Base-by-base conservation (phyloP, 257 asterid species). In the Galeopsis tetrahit region DNA sequence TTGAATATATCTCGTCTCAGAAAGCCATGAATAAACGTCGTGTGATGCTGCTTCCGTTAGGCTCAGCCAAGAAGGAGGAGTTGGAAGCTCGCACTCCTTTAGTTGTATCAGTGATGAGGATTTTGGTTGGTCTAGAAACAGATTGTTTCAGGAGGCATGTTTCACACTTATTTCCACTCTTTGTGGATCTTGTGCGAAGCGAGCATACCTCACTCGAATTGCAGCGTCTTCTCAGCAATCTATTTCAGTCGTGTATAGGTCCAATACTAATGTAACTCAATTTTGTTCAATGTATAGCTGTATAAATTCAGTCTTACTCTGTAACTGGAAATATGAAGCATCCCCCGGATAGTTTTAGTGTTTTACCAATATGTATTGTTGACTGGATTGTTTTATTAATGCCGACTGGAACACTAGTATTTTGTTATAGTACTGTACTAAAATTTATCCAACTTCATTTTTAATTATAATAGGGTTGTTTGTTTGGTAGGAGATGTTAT, bases 21-120 rank as follows among this genome's bases (percentile, higher is more conserved):
- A 77, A 84, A 72, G 75, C 67, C 15, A 21, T 21, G 28, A 57
- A 66, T 57, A 77, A 56, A 77, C 86, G 81, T n/a, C 86, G 81
- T n/a, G 58, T 39, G 61, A 59, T 68, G 62, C 86, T 77, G 79
- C 91, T 91, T 65, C 97, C 97, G 0, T 74, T 93, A 55, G 97
- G 98, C 68, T 82, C 97, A 2, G 96, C 96, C 70, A 87, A 87
- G 93, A 93, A 89, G 82, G 97, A 90, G 82, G 98, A 93, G 75
- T 68, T 90, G 88, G 95, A 92, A 35, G 97, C 98, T 2, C 87
- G 96, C 52, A 90, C 93, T 14, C 95, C 96, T 38, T 35, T 86
- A 80, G 88, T 89, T 55, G 69, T 89, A 14, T 72, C 85, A 11
- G 97, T 85, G 64, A 71, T 93, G 88, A 84, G 78, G 73, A 77